Evolutionary conservation across 2,329 filamentous ascomycete species (phyloP).

Genomic region (Reticulascus tulasneorum): DNA sequence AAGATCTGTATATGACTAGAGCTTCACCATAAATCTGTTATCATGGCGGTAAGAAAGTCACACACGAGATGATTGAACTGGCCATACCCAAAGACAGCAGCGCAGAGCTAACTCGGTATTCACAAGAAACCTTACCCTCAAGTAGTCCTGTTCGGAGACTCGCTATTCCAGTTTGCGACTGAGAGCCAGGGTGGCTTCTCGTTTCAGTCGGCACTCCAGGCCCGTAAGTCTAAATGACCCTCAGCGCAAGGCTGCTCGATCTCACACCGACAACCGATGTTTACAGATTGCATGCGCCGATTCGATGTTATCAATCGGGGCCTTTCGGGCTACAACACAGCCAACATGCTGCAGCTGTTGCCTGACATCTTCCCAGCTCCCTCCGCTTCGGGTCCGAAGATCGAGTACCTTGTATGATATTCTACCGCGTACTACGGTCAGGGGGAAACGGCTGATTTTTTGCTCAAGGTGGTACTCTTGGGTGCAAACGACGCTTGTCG

Average conservation of each 20-base stretch:
- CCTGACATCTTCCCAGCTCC: conserved; percentile 68
- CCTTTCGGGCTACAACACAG: conserved; percentile 80
- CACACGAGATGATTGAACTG: no score
- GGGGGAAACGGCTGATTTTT: not conserved
- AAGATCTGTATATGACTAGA: no score
- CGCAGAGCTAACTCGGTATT: no score
- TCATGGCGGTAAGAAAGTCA: no score
- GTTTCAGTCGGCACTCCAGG: conserved; percentile 68
- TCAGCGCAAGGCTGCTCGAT: conserved; percentile 40
- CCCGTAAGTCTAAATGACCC: conserved; percentile 44
- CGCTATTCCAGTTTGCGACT: conserved; percentile 69
- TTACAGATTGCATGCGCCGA: conserved; percentile 66
- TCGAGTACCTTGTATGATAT: conserved; percentile 61
- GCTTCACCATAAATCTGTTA: no score
- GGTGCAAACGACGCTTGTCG: conserved; percentile 88
- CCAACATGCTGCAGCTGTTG: conserved; percentile 66
- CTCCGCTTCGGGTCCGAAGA: conserved; percentile 48
- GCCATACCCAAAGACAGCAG: no score
- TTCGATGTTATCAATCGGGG: conserved; percentile 88
- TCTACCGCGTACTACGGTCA: not conserved
- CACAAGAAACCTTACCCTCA: conserved; percentile 54
- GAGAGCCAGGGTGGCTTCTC: conserved; percentile 64
- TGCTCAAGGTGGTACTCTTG: conserved; percentile 62
- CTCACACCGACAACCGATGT: conserved; percentile 7
- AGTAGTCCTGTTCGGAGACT: conserved; percentile 85